Percentiles rank a stretch among this genome's conserved stretches.
phyloP scores from a whole-genome alignment of 2,329 filamentous ascomycete genomes.

The Monascus ruber region DNA sequence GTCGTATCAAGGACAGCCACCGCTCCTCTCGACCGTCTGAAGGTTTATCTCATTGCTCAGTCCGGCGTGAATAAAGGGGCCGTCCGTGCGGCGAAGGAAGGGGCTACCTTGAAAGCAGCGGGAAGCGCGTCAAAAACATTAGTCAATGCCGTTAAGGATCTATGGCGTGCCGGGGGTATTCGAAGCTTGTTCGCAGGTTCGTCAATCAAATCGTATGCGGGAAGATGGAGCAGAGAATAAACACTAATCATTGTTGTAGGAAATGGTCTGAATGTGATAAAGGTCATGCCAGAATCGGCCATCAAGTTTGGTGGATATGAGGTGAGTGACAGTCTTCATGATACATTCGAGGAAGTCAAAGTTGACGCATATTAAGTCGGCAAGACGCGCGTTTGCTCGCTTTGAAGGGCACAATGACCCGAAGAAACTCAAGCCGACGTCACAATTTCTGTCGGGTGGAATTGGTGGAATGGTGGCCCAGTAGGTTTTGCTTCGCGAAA shows the following conservation, averaged over 20 bases:
- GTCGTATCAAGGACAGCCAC: constrained; percentile 92
- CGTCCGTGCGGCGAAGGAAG: constrained; percentile 56
- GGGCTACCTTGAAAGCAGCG: constrained; percentile 53
- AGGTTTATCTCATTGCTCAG: constrained; percentile 94
- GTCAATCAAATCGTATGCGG: constrained; percentile 14
- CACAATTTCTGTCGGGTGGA: constrained; percentile 84
- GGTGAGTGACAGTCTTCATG: constrained; percentile 27
- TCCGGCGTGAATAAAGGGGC: constrained; percentile 53
- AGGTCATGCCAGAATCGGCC: constrained; percentile 97
- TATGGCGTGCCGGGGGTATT: constrained; percentile 78
- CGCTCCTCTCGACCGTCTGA: constrained; percentile 88
- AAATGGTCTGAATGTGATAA: constrained; percentile 90
- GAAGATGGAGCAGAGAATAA: neutral
- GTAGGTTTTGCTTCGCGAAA: constrained; percentile 35
- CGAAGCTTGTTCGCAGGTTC: constrained; percentile 86
- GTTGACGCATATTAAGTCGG: constrained; percentile 43
- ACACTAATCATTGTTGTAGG: constrained; percentile 41
- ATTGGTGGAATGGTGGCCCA: constrained; percentile 90
- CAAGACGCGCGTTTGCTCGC: constrained; percentile 74
- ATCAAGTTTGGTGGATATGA: constrained; percentile 98
- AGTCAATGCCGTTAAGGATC: constrained; percentile 57
- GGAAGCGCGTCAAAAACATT: constrained; percentile 60
- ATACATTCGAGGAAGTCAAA: neutral
- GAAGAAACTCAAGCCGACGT: constrained; percentile 64
- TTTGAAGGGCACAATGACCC: constrained; percentile 82